Conservation (phyloP, 345 rosid species). For the Anastatica hierochuntica region DNA sequence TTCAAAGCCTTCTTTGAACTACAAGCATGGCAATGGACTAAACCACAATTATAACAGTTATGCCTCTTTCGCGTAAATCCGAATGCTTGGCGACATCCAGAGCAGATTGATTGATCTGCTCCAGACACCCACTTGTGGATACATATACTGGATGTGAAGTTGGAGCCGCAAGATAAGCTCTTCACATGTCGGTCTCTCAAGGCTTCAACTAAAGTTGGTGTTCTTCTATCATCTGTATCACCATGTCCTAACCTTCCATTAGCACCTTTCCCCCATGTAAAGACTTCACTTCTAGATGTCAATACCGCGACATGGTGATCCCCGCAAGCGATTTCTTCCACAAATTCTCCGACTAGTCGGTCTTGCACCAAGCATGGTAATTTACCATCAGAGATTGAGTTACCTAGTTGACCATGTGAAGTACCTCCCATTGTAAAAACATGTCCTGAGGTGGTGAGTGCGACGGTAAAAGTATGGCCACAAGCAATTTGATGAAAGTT, state of each 20-base stretch:
- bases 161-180: slow-evolving; percentile 85
- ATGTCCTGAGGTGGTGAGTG: slow-evolving; percentile 91
- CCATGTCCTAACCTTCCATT: slow-evolving; percentile 92
- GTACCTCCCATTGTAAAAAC: slow-evolving; percentile 84
- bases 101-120: slow-evolving; percentile 86
- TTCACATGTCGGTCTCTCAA: slow-evolving; percentile 79
- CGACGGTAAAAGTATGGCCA: slow-evolving; percentile 76
- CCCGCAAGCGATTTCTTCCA: slow-evolving; percentile 88
- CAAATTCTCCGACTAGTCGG: slow-evolving; percentile 79
- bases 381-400: slow-evolving; percentile 57
- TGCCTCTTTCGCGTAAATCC: slow-evolving; percentile 96
- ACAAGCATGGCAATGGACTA: slow-evolving; percentile 93
- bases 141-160: slow-evolving; percentile 82
- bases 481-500: slow-evolving; percentile 84
- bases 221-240: slow-evolving; percentile 58
- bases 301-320: slow-evolving; percentile 75
- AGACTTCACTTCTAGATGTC: slow-evolving; percentile 89
- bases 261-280: slow-evolving; percentile 92
- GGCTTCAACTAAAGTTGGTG: slow-evolving; percentile 77
- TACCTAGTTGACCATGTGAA: slow-evolving; percentile 72
- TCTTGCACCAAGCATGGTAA: slow-evolving; percentile 76
- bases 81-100: slow-evolving; percentile 84
- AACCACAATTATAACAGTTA: slow-evolving; percentile 84
- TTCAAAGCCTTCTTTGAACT: slow-evolving; percentile 90
- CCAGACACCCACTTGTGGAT: slow-evolving; percentile 97